Evolutionary conservation across 116 monocot species (phyloP).

Genomic region (Dioscorea cayenensis): DNA sequence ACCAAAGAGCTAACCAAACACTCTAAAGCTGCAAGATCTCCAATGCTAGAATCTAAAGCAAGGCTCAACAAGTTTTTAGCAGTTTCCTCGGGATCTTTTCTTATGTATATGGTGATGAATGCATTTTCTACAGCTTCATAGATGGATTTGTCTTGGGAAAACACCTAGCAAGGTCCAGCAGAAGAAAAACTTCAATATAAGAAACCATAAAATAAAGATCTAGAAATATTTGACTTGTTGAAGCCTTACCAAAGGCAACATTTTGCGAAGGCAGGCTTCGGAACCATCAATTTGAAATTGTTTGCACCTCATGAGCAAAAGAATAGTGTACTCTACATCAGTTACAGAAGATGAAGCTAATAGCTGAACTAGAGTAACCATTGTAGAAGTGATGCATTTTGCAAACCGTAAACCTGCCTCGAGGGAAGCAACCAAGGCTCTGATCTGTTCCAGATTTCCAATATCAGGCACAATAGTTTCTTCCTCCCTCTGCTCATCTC

Average conservation of each 20-base stretch:
- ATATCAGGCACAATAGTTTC: slow-evolving; percentile 43
- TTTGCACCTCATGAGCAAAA: slow-evolving; percentile 88
- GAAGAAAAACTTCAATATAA: not conserved
- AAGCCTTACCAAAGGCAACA: slow-evolving; percentile 85
- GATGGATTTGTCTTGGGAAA: slow-evolving; percentile 94
- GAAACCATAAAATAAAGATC: not conserved
- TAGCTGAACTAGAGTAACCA: slow-evolving; percentile 76
- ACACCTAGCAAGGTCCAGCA: slow-evolving; percentile 41
- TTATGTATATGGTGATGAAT: slow-evolving; percentile 79
- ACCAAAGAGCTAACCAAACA: slow-evolving; percentile 67
- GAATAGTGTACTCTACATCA: slow-evolving; percentile 93
- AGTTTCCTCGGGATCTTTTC: slow-evolving; percentile 73
- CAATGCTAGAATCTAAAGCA: slow-evolving; percentile 68
- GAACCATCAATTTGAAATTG: slow-evolving; percentile 99
- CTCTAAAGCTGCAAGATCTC: slow-evolving; percentile 90
- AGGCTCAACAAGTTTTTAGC: slow-evolving; percentile 69
- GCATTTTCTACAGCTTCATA: slow-evolving; percentile 97
- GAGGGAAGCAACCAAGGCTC: slow-evolving; percentile 90
- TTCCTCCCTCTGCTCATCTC: slow-evolving; percentile 8
- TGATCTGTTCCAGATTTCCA: slow-evolving; percentile 83
- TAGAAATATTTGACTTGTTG: not conserved
- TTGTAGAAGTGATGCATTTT: slow-evolving; percentile 62
- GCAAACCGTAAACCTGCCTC: slow-evolving; percentile 88
- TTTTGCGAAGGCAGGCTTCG: slow-evolving; percentile 80
- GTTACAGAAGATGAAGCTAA: slow-evolving; percentile 82